phyloP scores from a whole-genome alignment of 2,329 filamentous ascomycete genomes.

The Hymenoscyphus occultus region DNA sequence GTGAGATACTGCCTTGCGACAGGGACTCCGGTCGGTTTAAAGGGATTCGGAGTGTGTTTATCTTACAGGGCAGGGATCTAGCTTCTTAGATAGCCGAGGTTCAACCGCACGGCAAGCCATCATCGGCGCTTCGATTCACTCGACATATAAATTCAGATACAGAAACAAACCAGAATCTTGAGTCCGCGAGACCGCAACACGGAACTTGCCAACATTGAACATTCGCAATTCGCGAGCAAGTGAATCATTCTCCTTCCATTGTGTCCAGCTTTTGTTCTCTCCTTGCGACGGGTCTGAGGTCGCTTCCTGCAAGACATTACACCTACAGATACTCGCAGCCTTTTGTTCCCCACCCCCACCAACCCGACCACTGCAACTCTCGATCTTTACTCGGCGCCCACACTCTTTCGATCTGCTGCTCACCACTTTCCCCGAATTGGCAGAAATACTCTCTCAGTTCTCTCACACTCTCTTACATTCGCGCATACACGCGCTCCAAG shows the following conservation, averaged over 20 bases:
- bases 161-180: neutral
- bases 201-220: neutral
- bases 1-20: neutral
- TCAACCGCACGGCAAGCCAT: neutral
- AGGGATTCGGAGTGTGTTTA: too few relatives aligned
- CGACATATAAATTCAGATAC: neutral
- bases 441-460: too few relatives aligned
- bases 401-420: neutral
- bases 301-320: neutral
- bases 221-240: neutral
- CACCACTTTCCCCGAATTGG: neutral
- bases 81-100: neutral
- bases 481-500: neutral
- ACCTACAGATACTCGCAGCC: neutral
- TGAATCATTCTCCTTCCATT: neutral
- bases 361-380: neutral
- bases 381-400: neutral
- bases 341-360: conserved; percentile 10
- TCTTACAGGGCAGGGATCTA: too few relatives aligned
- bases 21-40: too few relatives aligned
- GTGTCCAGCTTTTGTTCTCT: neutral
- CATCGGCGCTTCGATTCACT: neutral
- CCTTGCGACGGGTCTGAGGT: neutral
- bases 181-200: neutral
- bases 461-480: too few relatives aligned